These are phyloP conservation scores for Colletotrichum shisoi DNA, from an alignment of 2,329 filamentous ascomycete species.

Conservation along the genomic window DNA sequence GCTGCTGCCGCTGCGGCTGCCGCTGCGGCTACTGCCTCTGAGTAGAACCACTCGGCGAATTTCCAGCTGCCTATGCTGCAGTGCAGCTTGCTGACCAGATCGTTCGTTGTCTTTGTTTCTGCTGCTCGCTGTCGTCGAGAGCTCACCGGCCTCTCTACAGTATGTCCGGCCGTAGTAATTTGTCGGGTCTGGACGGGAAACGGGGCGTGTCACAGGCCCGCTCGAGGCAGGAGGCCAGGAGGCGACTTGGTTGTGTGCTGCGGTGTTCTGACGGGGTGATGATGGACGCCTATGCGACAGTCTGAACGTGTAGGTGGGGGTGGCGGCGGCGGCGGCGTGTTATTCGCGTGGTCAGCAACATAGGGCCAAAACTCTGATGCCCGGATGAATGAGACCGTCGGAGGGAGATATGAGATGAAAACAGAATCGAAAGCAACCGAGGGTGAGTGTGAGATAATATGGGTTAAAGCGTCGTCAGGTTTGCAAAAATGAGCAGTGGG, in stretches of 20 bases:
- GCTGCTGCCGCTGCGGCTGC: background rate
- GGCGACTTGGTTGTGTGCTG: background rate
- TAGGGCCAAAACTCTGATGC: conserved; percentile 2
- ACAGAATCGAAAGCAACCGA: background rate
- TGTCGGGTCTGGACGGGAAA: conserved; percentile 14
- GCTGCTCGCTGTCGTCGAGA: background rate
- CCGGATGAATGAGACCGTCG: background rate
- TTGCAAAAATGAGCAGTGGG: conserved; percentile 14
- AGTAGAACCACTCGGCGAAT: conserved; percentile 31
- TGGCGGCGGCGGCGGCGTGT: conserved; percentile 7
- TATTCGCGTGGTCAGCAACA: conserved; percentile 28
- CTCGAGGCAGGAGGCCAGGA: background rate
- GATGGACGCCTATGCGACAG: conserved; percentile 22
- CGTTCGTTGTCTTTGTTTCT: background rate
- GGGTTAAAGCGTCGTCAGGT: conserved; percentile 26
- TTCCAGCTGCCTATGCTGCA: conserved; percentile 19
- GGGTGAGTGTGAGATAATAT: conserved; percentile 1
- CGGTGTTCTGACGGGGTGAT: conserved; percentile 1
- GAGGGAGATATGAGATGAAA: background rate
- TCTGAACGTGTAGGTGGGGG: conserved; percentile 21
- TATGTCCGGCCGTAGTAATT: conserved; percentile 5
- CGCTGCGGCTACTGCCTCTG: background rate
- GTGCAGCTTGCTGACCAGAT: conserved; percentile 13
- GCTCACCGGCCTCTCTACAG: conserved; percentile 8
- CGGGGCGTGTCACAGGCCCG: conserved; percentile 9